Evolutionary conservation across 2,329 filamentous ascomycete species (phyloP).

Genomic region (Epicoccum nigrum): DNA sequence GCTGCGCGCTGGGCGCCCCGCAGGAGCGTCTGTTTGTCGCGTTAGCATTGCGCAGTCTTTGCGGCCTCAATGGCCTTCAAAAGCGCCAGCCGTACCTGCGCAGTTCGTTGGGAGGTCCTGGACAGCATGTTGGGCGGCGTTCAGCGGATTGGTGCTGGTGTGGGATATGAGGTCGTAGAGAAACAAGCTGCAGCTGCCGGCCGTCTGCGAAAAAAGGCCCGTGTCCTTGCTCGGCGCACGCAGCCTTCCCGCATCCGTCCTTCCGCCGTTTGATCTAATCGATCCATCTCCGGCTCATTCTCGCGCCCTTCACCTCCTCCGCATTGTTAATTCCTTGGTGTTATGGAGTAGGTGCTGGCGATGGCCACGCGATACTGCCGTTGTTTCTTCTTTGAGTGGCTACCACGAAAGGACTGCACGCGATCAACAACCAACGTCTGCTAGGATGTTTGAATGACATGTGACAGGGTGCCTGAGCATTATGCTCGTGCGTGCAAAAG

Average conservation of each 20-base stretch:
- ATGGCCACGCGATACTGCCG: not conserved
- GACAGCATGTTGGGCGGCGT: conserved; percentile 51
- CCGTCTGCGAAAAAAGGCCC: conserved; percentile 41
- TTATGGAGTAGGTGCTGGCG: not conserved
- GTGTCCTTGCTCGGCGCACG: conserved; percentile 35
- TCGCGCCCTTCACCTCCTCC: conserved; percentile 7
- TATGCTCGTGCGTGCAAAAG: conserved; percentile 8
- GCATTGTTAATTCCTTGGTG: not conserved
- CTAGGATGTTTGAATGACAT: conserved; percentile 3
- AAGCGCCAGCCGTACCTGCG: conserved; percentile 51
- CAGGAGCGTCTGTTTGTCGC: conserved; percentile 58
- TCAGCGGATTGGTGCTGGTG: conserved; percentile 35
- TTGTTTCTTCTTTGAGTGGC: not conserved
- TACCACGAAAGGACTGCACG: not conserved
- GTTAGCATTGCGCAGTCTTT: conserved; percentile 30
- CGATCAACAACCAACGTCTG: not conserved
- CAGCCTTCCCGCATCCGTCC: conserved; percentile 30
- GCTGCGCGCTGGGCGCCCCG: conserved; percentile 58
- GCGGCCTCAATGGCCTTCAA: conserved; percentile 31
- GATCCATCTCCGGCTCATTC: conserved; percentile 14
- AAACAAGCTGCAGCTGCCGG: conserved; percentile 43
- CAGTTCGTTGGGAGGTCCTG: conserved; percentile 53
- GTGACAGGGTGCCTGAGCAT: conserved; percentile 7
- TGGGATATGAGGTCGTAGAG: conserved; percentile 43
- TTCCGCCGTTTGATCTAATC: conserved; percentile 23